Percentiles rank a stretch among this genome's conserved stretches.
phyloP scores from a whole-genome alignment of 2,329 filamentous ascomycete genomes.

The Corinectria fuckeliana region DNA sequence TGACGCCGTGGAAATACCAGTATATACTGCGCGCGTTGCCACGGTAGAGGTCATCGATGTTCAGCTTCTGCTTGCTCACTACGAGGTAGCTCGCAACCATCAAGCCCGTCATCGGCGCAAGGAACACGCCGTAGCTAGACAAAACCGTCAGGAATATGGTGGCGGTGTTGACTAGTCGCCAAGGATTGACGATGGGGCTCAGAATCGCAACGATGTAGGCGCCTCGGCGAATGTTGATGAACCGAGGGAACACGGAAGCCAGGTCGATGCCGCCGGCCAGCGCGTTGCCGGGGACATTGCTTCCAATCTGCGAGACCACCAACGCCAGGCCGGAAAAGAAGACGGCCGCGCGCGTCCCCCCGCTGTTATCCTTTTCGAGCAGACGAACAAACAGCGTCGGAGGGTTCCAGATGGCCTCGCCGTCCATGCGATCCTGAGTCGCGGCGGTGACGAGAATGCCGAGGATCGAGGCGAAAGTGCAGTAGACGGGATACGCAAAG shows the following conservation, averaged over 20 bases:
- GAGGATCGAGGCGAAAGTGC: conserved; percentile 45
- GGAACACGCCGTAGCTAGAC: conserved; percentile 46
- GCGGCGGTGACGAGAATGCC: conserved; percentile 51
- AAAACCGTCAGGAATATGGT: conserved; percentile 46
- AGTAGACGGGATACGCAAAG: conserved; percentile 45
- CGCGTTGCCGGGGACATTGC: conserved; percentile 47
- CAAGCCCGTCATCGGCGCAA: conserved; percentile 49
- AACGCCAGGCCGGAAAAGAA: conserved; percentile 49
- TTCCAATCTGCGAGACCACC: conserved; percentile 46
- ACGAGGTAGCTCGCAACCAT: conserved; percentile 47
- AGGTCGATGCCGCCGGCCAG: conserved; percentile 49
- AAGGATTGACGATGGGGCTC: conserved; percentile 47
- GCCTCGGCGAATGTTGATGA: conserved; percentile 48
- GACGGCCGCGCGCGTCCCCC: conserved; percentile 45
- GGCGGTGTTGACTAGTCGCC: conserved; percentile 47
- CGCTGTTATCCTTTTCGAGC: conserved; percentile 38
- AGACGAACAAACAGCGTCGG: conserved; percentile 44
- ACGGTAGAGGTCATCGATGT: conserved; percentile 45
- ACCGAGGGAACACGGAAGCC: conserved; percentile 46
- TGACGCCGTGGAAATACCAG: conserved; percentile 49
- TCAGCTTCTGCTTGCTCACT: conserved; percentile 43
- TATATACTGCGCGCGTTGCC: conserved; percentile 44
- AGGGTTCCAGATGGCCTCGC: conserved; percentile 48
- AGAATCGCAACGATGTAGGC: conserved; percentile 46
- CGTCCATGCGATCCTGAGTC: conserved; percentile 45